Conservation (phyloP, 2,329 filamentous ascomycete species). For the Fusarium sp. region DNA sequence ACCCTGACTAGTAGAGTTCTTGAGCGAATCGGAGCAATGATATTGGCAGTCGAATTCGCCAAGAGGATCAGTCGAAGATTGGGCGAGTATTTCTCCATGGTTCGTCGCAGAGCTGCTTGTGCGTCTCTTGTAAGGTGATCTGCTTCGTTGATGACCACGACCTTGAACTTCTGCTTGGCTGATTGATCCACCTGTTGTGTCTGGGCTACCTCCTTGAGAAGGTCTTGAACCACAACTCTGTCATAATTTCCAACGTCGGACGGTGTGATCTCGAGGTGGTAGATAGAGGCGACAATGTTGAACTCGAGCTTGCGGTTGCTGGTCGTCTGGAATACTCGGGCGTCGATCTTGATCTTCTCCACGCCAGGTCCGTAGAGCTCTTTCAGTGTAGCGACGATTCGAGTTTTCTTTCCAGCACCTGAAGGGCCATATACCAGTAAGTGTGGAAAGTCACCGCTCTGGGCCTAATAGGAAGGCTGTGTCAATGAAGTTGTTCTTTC, state of each 20-base stretch:
- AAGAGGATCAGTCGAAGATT: slow-evolving; percentile 92
- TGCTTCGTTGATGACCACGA: slow-evolving; percentile 98
- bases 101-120: slow-evolving; percentile 91
- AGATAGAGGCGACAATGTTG: slow-evolving; percentile 97
- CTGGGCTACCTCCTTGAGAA: slow-evolving; percentile 97
- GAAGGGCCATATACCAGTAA: slow-evolving; percentile 97
- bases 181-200: slow-evolving; percentile 97
- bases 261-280: slow-evolving; percentile 98
- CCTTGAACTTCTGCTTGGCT: slow-evolving; percentile 94
- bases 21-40: slow-evolving; percentile 97
- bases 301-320: slow-evolving; percentile 98
- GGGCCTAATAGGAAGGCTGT: slow-evolving; percentile 70
- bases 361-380: slow-evolving; percentile 95
- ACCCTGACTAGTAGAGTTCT: slow-evolving; percentile 92
- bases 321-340: slow-evolving; percentile 93
- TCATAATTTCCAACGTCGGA: slow-evolving; percentile 98
- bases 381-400: slow-evolving; percentile 93
- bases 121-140: slow-evolving; percentile 94
- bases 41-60: slow-evolving; percentile 96
- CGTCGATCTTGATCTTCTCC: slow-evolving; percentile 99
- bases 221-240: slow-evolving; percentile 92
- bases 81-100: slow-evolving; percentile 99
- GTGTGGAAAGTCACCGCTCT: slow-evolving; percentile 97
- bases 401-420: slow-evolving; percentile 96
- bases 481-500: slow-evolving; percentile 11